These are phyloP conservation scores for Teratosphaeria zuluensis DNA, from an alignment of 2,329 filamentous ascomycete species.

Conservation along the genomic window DNA sequence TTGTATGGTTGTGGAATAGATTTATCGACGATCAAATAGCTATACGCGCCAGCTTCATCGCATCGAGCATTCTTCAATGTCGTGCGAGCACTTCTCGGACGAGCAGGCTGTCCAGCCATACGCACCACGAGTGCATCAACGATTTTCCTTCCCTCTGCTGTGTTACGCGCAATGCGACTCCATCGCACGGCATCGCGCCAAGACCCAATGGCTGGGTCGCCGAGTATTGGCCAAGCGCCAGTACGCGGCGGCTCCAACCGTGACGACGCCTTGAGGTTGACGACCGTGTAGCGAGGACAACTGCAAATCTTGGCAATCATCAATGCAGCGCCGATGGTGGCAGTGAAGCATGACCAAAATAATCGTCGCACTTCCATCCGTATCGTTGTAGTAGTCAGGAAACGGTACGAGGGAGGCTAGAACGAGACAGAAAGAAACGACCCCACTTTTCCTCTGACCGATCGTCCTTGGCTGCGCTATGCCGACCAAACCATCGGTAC, in stretches of 20 bases:
- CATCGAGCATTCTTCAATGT: not conserved
- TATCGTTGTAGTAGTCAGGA: too few species aligned
- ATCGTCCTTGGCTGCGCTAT: not conserved
- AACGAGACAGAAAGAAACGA: too few species aligned
- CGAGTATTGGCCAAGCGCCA: not conserved
- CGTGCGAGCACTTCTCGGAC: not conserved
- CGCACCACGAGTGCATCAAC: not conserved
- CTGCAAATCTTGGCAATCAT: not conserved
- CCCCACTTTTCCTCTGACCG: too few species aligned
- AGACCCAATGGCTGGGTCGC: not conserved
- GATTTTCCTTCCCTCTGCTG: too few species aligned
- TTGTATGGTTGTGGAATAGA: too few species aligned
- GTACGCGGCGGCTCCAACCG: not conserved
- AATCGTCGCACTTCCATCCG: too few species aligned
- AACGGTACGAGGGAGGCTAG: too few species aligned
- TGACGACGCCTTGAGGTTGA: not conserved
- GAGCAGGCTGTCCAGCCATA: not conserved
- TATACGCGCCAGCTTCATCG: not conserved
- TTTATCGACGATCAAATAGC: too few species aligned
- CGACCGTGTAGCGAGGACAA: not conserved
- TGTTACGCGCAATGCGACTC: not conserved
- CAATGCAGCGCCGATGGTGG: too few species aligned
- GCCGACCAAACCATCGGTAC: too few species aligned
- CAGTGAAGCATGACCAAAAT: too few species aligned
- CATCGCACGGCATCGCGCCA: not conserved